Base-by-base conservation (phyloP, 2,329 filamentous ascomycete genomes). In the Fusarium cyanostomum region DNA sequence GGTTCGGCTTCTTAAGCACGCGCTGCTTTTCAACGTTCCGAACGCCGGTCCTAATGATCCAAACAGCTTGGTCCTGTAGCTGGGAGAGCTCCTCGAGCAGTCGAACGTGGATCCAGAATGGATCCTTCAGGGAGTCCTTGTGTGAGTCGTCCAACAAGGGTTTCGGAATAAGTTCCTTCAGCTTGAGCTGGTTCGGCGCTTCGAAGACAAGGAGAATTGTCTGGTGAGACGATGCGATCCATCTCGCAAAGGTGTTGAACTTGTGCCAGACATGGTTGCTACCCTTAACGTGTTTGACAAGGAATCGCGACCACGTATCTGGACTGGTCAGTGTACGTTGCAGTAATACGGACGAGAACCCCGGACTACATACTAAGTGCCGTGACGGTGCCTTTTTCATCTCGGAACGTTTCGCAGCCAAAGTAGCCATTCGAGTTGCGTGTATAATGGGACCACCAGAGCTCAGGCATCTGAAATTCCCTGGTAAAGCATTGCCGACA, bases 341-440 rank as follows among this genome's bases (percentile, higher is more conserved):
- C n/a, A 7, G 27, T 1, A 3, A 4, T 21, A n/a, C n/a, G n/a
- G n/a, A n/a, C n/a, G 7, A n/a, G 3, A 18, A 16, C 7, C 5
- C 1, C 26, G 1, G 1, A 2, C 7, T 1, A 5, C 50, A 16
- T 21, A 66, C 63, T 66, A 2, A 60, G 8, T 4, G 34, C 35
- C 0, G n/a, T 24, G 15, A 66, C 51, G 1, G 11, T 15, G 0
- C 54, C 62, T 8, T 59, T 2, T 0, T 34, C 15, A 4, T 66
- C 39, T 79, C 74, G 27, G 76, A 74, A 4, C 9, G 56, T 66
- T 15, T 74, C 71, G 42, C 70, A 73, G 1, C 77, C 78, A 58
- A 80, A 78, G 28, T 78, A 77, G 0, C 77, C 78, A n/a, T 79
- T 80, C 3, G 76, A 72, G 31, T 72, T 72, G 12, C 62, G 62